Conservation (phyloP, 2,329 filamentous ascomycete genomes). For the Neofusicoccum cordaticola region DNA sequence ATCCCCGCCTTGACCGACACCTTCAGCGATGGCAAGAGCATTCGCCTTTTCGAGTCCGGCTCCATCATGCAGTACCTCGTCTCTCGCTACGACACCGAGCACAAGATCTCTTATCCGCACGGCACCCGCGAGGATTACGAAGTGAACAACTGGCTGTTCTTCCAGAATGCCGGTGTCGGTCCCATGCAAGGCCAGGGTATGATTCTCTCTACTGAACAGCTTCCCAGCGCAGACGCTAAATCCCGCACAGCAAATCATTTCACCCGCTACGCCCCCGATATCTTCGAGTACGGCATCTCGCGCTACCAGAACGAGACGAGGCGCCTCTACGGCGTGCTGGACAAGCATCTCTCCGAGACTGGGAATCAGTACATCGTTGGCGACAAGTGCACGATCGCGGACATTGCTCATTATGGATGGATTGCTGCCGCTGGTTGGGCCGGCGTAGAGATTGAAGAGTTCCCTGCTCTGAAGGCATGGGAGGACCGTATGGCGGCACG, state of each 20-base stretch:
- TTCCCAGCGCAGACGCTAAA: background rate
- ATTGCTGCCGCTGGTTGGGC: constrained; percentile 59
- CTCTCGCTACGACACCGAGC: constrained; percentile 74
- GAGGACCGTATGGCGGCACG: constrained; percentile 67
- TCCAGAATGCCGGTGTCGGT: constrained; percentile 74
- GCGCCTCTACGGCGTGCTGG: constrained; percentile 75
- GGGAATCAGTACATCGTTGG: constrained; percentile 57
- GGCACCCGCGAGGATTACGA: constrained; percentile 75
- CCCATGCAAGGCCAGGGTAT: constrained; percentile 62
- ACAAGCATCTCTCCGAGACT: constrained; percentile 61
- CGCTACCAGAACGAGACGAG: constrained; percentile 80
- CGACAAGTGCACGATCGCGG: constrained; percentile 61
- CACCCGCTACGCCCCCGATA: constrained; percentile 55
- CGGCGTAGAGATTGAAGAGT: constrained; percentile 69
- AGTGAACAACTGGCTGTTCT: constrained; percentile 70
- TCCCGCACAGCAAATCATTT: constrained; percentile 65
- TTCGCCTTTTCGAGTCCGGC: constrained; percentile 79
- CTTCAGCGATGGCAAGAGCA: constrained; percentile 67
- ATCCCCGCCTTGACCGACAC: constrained; percentile 85
- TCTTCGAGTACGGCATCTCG: constrained; percentile 77
- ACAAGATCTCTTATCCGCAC: constrained; percentile 73
- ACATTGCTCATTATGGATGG: constrained; percentile 82
- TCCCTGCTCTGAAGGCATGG: constrained; percentile 75
- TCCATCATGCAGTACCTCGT: constrained; percentile 82
- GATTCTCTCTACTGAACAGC: background rate